Conservation (phyloP, 768 basidiomycete genomes). For the Dacryopinax primogenitus region DNA sequence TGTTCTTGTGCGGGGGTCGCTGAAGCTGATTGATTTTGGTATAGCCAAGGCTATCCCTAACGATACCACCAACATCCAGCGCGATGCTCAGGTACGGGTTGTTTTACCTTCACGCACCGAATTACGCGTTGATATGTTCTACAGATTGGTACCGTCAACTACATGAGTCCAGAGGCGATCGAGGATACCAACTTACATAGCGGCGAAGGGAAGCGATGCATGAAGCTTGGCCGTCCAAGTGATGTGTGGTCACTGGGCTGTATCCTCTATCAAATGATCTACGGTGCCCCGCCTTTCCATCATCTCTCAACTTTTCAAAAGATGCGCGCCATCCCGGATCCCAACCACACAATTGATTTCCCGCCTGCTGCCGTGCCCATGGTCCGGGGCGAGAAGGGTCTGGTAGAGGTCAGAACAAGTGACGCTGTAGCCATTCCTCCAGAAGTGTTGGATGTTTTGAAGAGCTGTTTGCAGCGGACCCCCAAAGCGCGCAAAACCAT, state of each 20-base stretch:
- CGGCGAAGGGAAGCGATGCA: slow-evolving; percentile 10
- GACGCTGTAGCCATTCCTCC: slow-evolving; percentile 43
- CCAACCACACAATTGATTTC: slow-evolving; percentile 63
- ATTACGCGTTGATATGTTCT: not conserved
- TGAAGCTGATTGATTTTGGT: slow-evolving; percentile 99
- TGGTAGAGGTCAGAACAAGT: slow-evolving; percentile 37
- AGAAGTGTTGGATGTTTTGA: slow-evolving; percentile 71
- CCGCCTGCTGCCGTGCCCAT: slow-evolving; percentile 53
- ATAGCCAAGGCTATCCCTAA: slow-evolving; percentile 98
- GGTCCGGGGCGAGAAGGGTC: slow-evolving; percentile 46
- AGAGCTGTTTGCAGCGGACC: slow-evolving; percentile 61
- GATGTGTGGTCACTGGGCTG: slow-evolving; percentile 98
- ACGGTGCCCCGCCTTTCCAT: slow-evolving; percentile 85
- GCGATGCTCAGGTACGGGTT: slow-evolving; percentile 71
- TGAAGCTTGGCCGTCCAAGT: slow-evolving; percentile 67
- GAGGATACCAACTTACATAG: slow-evolving; percentile 31
- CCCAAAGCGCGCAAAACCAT: slow-evolving; percentile 81
- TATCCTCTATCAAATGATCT: slow-evolving; percentile 97
- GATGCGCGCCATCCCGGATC: slow-evolving; percentile 87
- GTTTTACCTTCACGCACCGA: not conserved
- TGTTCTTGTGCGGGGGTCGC: slow-evolving; percentile 82
- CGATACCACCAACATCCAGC: slow-evolving; percentile 94
- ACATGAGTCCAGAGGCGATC: slow-evolving; percentile 97
- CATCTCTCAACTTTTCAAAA: slow-evolving; percentile 72
- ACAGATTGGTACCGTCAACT: slow-evolving; percentile 92